phyloP scores from a whole-genome alignment of 257 asterid genomes.

The Nicotiana noctiflora region DNA sequence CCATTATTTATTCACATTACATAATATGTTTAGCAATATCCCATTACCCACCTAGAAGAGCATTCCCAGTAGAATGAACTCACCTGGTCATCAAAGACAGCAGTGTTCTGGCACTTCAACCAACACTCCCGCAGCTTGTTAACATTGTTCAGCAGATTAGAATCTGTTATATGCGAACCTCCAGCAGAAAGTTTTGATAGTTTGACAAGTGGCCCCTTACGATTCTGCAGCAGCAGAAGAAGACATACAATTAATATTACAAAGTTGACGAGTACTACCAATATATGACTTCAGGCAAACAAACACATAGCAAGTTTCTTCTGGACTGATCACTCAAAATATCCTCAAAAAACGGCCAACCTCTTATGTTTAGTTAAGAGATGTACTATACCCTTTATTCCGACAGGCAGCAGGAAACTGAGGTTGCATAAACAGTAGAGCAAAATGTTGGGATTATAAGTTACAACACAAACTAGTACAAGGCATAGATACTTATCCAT shows the following conservation, averaged over 20 bases:
- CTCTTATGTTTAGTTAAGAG: not conserved
- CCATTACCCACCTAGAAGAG: slow-evolving; percentile 1
- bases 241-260: not conserved
- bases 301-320: not conserved
- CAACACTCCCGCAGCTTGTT: slow-evolving; percentile 51
- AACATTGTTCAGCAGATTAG: slow-evolving; percentile 33
- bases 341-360: not conserved
- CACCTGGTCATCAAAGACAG: slow-evolving; percentile 61
- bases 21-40: not conserved
- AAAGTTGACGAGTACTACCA: not conserved
- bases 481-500: not conserved
- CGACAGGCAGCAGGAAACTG: not conserved
- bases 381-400: not conserved
- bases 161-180: slow-evolving; percentile 27
- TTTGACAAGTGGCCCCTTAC: slow-evolving; percentile 23
- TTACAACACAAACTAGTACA: not conserved
- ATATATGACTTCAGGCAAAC: not conserved
- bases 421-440: not conserved
- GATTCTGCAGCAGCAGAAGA: slow-evolving; percentile 28
- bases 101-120: slow-evolving; percentile 47
- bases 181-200: slow-evolving; percentile 36
- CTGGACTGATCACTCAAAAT: not conserved
- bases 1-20: not conserved
- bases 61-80: slow-evolving; percentile 12
- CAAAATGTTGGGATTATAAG: not conserved